A percentile compares a stretch with the other conserved stretches of the same genome.
Conservation (phyloP, 2,329 filamentous ascomycete genomes). For the Penicillium sp. region DNA sequence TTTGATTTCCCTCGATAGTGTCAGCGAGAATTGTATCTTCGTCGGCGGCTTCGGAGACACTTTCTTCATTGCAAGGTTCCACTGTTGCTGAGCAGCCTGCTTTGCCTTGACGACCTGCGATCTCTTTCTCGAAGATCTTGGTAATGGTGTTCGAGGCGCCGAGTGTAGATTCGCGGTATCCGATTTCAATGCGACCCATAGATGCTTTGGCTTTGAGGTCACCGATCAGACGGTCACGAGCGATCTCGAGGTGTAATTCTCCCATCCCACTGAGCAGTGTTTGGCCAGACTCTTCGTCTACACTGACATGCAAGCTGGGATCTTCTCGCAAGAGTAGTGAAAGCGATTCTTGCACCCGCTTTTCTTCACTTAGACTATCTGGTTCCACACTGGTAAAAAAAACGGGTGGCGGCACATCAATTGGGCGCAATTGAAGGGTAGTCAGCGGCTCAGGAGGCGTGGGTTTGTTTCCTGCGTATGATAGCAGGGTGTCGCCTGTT, state of each 20-base stretch:
- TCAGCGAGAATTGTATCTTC: slow-evolving; percentile 41
- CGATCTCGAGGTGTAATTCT: slow-evolving; percentile 91
- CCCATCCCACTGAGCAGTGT: slow-evolving; percentile 96
- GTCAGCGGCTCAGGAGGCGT: slow-evolving; percentile 68
- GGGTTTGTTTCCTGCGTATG: slow-evolving; percentile 64
- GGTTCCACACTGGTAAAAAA: slow-evolving; percentile 95
- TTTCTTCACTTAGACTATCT: slow-evolving; percentile 73
- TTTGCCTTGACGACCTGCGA: slow-evolving; percentile 76
- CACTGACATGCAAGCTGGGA: slow-evolving; percentile 79
- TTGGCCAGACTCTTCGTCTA: slow-evolving; percentile 87
- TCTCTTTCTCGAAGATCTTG: slow-evolving; percentile 71
- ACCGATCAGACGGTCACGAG: slow-evolving; percentile 79
- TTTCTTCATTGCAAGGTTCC: slow-evolving; percentile 54
- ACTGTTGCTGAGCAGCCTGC: slow-evolving; percentile 71
- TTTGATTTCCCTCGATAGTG: slow-evolving; percentile 68
- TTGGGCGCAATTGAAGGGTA: slow-evolving; percentile 78
- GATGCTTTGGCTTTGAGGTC: slow-evolving; percentile 82
- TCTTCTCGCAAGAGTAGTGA: slow-evolving; percentile 83
- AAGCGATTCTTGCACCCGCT: slow-evolving; percentile 73
- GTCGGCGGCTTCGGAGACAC: slow-evolving; percentile 11
- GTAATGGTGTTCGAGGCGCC: slow-evolving; percentile 57
- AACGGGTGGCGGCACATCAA: slow-evolving; percentile 86
- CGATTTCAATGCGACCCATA: slow-evolving; percentile 91
- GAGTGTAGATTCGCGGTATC: slow-evolving; percentile 82
- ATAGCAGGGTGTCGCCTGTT: slow-evolving; percentile 88